Percentiles rank a stretch among this genome's conserved stretches.
phyloP scores from a whole-genome alignment of 805 yeast species.

The Saturnispora bothae region DNA sequence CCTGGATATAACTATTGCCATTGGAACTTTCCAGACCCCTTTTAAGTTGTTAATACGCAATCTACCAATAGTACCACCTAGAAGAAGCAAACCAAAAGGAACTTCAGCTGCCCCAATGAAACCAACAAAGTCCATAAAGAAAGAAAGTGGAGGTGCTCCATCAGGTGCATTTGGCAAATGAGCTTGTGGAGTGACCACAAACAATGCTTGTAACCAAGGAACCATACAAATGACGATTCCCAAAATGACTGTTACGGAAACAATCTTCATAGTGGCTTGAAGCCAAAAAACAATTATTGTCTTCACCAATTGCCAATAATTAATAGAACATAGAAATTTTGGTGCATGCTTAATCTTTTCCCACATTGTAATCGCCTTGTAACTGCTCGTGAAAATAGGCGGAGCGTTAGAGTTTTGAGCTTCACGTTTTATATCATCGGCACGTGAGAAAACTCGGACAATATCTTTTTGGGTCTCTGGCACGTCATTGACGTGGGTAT shows the following conservation, averaged over 20 bases:
- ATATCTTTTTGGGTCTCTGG: conserved; percentile 35
- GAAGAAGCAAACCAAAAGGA: conserved; percentile 69
- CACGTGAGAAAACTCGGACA: conserved; percentile 43
- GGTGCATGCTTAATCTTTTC: conserved; percentile 3
- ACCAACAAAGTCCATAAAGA: conserved; percentile 67
- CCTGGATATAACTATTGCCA: conserved; percentile 45
- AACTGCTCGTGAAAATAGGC: neutral
- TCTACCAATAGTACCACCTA: conserved; percentile 85
- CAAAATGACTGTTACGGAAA: conserved; percentile 56
- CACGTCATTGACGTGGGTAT: neutral
- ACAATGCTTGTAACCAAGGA: conserved; percentile 76
- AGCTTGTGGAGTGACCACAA: conserved; percentile 39
- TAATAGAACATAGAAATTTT: conserved; percentile 3
- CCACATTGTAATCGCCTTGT: neutral
- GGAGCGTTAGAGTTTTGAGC: conserved; percentile 7
- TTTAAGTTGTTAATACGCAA: conserved; percentile 44
- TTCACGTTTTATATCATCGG: conserved; percentile 23
- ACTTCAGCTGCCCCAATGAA: conserved; percentile 84
- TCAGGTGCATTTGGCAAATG: conserved; percentile 74
- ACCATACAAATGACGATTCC: conserved; percentile 65
- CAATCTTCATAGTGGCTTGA: conserved; percentile 56
- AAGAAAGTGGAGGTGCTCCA: conserved; percentile 69
- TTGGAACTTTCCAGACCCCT: conserved; percentile 63
- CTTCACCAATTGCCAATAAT: conserved; percentile 8
- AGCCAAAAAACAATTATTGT: conserved; percentile 11